Conservation (phyloP, 2,329 filamentous ascomycete species). For the Bisporella sp. region DNA sequence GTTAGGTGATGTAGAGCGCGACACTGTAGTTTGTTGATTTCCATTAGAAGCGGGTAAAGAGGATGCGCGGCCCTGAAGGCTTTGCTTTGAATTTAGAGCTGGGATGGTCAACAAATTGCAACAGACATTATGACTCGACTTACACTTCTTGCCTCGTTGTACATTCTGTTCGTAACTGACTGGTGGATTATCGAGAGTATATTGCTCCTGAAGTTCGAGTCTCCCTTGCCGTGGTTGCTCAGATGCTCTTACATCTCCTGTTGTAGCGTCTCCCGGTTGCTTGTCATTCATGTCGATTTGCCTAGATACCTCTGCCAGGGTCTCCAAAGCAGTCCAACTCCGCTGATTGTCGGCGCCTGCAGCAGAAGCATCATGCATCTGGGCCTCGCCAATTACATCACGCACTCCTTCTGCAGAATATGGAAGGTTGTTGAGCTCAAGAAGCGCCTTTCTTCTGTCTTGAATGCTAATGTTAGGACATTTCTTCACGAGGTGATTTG, state of each 20-base stretch:
- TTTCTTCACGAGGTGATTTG: conserved; percentile 76
- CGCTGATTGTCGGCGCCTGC: conserved; percentile 42
- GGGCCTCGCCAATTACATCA: conserved; percentile 27
- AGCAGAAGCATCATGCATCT: conserved; percentile 29
- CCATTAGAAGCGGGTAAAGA: neutral
- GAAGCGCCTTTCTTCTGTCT: conserved; percentile 68
- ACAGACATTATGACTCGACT: conserved; percentile 14
- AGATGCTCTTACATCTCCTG: conserved; percentile 31
- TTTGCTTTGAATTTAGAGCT: neutral
- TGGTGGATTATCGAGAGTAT: conserved; percentile 49
- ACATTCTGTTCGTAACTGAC: conserved; percentile 38
- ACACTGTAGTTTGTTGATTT: conserved; percentile 1
- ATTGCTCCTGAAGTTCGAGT: conserved; percentile 52
- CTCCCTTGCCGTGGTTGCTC: conserved; percentile 18
- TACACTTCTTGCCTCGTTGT: conserved; percentile 33
- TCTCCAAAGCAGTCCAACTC: conserved; percentile 76
- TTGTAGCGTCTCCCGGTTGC: conserved; percentile 42
- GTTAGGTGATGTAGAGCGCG: conserved; percentile 21
- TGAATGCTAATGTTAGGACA: conserved; percentile 71
- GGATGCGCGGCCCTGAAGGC: neutral
- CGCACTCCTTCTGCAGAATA: conserved; percentile 36
- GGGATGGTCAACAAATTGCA: neutral
- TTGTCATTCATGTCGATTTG: conserved; percentile 64
- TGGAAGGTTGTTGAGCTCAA: conserved; percentile 65
- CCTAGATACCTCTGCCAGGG: conserved; percentile 80